phyloP scores from a whole-genome alignment of 2,329 filamentous ascomycete genomes.

The Colletotrichum liriopes region DNA sequence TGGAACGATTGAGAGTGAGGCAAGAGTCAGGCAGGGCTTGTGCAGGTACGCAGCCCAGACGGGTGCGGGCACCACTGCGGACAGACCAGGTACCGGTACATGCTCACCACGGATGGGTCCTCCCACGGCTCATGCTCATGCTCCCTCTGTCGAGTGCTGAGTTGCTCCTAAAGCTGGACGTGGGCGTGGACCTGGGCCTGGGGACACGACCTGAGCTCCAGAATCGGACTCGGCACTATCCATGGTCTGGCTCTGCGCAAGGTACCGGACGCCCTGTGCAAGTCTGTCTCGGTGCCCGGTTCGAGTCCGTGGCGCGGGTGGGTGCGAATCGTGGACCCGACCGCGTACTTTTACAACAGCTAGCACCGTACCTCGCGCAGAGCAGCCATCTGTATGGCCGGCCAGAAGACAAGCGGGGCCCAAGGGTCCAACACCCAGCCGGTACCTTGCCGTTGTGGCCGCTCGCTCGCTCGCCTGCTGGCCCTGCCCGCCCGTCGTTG shows the following conservation, averaged over 20 bases:
- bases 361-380: not conserved
- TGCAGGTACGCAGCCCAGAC: constrained; percentile 34
- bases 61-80: constrained; percentile 11
- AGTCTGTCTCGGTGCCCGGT: constrained; percentile 7
- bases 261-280: constrained; percentile 6
- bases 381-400: constrained; percentile 9
- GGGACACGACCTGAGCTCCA: constrained; percentile 3
- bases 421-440: constrained; percentile 31
- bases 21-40: constrained; percentile 27
- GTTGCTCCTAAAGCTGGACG: not conserved
- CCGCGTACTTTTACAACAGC: not conserved
- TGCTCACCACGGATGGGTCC: not conserved
- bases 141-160: not conserved
- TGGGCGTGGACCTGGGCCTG: not conserved
- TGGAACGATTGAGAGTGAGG: not conserved
- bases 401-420: constrained; percentile 35
- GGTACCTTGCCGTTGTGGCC: constrained; percentile 7
- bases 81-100: constrained; percentile 31
- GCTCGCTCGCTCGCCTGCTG: constrained; percentile 23
- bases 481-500: not conserved
- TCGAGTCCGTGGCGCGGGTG: not conserved
- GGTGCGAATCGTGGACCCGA: not conserved
- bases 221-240: not conserved
- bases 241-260: not conserved
- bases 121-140: constrained; percentile 8